Base-by-base conservation (phyloP, 148 eudicot genomes). In the Rhododendron simsii region DNA sequence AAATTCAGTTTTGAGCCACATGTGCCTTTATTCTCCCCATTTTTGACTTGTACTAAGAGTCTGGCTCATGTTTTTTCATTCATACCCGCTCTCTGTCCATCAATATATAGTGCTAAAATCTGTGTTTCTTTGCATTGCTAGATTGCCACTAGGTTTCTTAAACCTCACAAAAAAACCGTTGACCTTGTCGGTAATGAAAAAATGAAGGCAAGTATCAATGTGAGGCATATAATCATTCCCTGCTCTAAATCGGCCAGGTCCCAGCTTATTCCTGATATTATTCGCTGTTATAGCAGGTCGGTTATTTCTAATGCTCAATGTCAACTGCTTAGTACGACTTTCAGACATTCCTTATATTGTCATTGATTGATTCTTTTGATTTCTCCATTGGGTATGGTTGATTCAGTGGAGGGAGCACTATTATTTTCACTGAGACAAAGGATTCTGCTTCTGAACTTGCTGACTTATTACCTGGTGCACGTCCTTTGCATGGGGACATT, bases 111-210 rank as follows among this genome's bases (percentile, higher is more conserved):
- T 23, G 30, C 74, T 85, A 35, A 75, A 30, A 7, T 81, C 73
- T 5, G 8, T 63, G 78, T 14, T 63, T 28, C 76, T 86, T 89
- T 83, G 78, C 61, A 18, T 86, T 84, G 30, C 77, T 87, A 89
- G 99, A 91, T 95, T 84, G 84, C 98, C 61, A 50, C 93, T 23
- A 93, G 84, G 91, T 97, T 97, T 93, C 92, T 95, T 55, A 97
- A 95, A 87, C 33, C 89, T 15, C 91, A 91, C 71, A 97, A 92
- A 91, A 92, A 89, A 88, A 95, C 96, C 57, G 98, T 93, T 30
- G 99, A 97, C 90, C 98, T 97, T 85, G 98, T 97, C 69, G 95
- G 99, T 78, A 92, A 94, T 90, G 98, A 97, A 90, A 93, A 92
- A 88, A 95, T 97, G 98, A 97, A 97, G 90, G 99, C 99, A 65